Percentiles rank a stretch among this genome's conserved stretches.
These are phyloP conservation scores for Colletotrichum magnum DNA, from an alignment of 2,329 filamentous ascomycete species.

Conservation along the genomic window DNA sequence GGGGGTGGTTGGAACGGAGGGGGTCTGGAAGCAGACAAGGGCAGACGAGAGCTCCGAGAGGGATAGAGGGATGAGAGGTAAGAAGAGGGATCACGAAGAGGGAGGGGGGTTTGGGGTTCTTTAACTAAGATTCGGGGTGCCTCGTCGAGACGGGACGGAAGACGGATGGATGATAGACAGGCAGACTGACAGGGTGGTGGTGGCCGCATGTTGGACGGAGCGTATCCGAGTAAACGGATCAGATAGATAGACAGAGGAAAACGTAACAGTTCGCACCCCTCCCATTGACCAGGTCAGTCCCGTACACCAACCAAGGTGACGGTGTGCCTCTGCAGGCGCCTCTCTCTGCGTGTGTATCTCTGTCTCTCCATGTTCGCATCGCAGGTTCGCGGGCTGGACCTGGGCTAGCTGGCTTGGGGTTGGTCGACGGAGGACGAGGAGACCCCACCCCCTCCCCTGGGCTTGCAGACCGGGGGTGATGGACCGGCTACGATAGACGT, in stretches of 20 bases:
- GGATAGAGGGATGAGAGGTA: conserved; percentile 31
- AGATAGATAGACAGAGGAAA: neutral
- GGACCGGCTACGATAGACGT: conserved; percentile 29
- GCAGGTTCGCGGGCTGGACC: conserved; percentile 33
- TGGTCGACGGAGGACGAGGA: conserved; percentile 12
- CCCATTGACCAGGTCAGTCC: conserved; percentile 13
- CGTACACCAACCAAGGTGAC: neutral
- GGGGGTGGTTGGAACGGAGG: neutral
- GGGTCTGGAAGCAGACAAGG: neutral
- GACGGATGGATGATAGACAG: conserved; percentile 4
- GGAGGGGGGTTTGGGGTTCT: conserved; percentile 26
- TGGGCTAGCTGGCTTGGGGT: conserved; percentile 28
- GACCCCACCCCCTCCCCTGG: neutral
- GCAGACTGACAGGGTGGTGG: conserved; percentile 17
- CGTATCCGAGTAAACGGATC: neutral
- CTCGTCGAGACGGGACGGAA: conserved; percentile 15
- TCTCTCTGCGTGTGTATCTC: neutral
- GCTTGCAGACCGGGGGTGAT: conserved; percentile 15
- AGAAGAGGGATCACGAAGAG: neutral
- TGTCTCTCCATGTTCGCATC: conserved; percentile 18
- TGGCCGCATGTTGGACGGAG: conserved; percentile 30
- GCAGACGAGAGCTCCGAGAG: conserved; percentile 28
- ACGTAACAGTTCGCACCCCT: conserved; percentile 14
- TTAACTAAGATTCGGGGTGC: conserved; percentile 31
- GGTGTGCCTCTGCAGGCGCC: neutral